phyloP scores from a whole-genome alignment of 768 basidiomycete genomes.

The Macrolepiota fuliginosa region DNA sequence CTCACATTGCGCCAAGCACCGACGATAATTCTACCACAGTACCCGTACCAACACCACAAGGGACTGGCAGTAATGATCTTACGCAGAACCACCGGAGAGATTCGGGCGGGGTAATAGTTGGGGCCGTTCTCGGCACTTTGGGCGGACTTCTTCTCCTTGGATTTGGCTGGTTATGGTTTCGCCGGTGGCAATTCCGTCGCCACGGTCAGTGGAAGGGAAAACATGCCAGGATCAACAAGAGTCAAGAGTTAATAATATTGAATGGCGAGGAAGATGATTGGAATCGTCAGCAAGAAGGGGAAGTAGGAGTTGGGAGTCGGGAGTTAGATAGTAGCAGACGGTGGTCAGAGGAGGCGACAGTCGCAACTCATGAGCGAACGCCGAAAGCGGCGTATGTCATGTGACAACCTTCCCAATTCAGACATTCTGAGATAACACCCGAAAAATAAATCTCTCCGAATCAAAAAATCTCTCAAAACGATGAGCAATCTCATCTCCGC shows the following conservation, averaged over 20 bases:
- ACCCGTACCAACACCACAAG: too few relatives aligned
- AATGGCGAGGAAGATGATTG: too few relatives aligned
- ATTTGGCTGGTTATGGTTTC: not conserved
- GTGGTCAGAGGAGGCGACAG: too few relatives aligned
- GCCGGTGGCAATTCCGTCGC: not conserved
- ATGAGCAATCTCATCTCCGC: constrained; percentile 80
- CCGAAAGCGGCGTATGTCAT: not conserved
- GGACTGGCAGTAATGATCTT: not conserved
- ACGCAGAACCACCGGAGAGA: not conserved
- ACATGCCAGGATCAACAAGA: too few relatives aligned
- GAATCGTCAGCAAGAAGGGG: too few relatives aligned
- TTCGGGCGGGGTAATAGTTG: constrained; percentile 3
- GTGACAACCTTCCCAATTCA: not conserved
- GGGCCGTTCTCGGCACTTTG: constrained; percentile 1
- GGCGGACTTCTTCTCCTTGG: constrained; percentile 1
- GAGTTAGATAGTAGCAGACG: too few relatives aligned
- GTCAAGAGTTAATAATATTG: too few relatives aligned
- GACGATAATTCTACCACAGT: not conserved
- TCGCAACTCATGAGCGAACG: too few relatives aligned
- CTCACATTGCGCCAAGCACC: not conserved
- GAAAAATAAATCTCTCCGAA: not conserved
- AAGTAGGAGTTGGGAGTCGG: too few relatives aligned
- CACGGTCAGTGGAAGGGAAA: not conserved
- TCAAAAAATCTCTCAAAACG: constrained; percentile 8
- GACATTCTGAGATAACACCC: not conserved